phyloP scores from a whole-genome alignment of 2,329 filamentous ascomycete genomes.

The Stagonosporopsis rhizophila region DNA sequence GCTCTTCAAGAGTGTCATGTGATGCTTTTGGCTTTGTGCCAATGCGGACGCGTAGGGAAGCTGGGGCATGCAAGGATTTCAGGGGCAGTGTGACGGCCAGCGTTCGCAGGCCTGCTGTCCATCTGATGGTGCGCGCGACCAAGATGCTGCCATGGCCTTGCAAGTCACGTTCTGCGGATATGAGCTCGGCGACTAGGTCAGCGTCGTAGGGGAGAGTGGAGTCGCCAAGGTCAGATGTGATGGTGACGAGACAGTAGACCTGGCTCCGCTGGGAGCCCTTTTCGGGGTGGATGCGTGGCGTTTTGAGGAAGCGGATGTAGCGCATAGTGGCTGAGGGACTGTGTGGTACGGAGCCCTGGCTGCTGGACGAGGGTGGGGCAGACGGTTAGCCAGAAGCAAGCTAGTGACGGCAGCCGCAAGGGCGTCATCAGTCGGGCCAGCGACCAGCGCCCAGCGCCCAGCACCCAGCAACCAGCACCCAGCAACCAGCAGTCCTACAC shows the following conservation, averaged over 20 bases:
- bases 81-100: slow-evolving; percentile 54
- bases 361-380: slow-evolving; percentile 9
- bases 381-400: too few species aligned
- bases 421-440: background rate
- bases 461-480: too few species aligned
- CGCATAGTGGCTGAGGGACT: slow-evolving; percentile 45
- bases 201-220: slow-evolving; percentile 63
- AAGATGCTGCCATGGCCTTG: slow-evolving; percentile 47
- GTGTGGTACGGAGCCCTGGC: slow-evolving; percentile 10
- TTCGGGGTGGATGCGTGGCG: slow-evolving; percentile 58
- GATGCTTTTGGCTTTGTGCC: slow-evolving; percentile 37
- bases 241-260: slow-evolving; percentile 59
- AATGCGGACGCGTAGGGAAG: slow-evolving; percentile 52
- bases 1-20: slow-evolving; percentile 38
- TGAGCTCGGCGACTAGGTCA: slow-evolving; percentile 52
- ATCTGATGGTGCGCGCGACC: slow-evolving; percentile 53
- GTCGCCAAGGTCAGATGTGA: slow-evolving; percentile 74
- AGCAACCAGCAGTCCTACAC: too few species aligned
- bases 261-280: slow-evolving; percentile 32
- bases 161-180: slow-evolving; percentile 24
- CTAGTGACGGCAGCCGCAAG: slow-evolving; percentile 3
- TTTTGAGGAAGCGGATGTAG: slow-evolving; percentile 73
- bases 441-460: too few species aligned
- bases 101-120: slow-evolving; percentile 54
- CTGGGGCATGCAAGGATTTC: slow-evolving; percentile 47